A percentile compares a stretch with the other conserved stretches of the same genome.
Evolutionary conservation across 371 early-diverging fungal genomes (phyloP).

Genomic region (Mortierella sp.): DNA sequence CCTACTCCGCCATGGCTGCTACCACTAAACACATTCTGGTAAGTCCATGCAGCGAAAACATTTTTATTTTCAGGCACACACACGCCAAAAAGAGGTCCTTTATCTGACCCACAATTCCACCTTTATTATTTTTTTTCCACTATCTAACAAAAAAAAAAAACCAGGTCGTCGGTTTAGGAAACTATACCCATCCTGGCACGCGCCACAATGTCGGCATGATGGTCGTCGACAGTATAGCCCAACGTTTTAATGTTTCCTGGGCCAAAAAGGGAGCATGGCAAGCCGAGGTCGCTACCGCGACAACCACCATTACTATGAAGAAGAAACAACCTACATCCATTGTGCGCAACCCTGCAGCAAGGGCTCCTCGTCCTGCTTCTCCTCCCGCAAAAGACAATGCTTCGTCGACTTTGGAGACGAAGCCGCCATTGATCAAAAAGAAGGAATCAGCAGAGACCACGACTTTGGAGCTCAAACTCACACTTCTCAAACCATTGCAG

Average conservation of each 20-base stretch:
- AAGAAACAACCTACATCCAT: slow-evolving; percentile 14
- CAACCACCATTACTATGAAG: slow-evolving; percentile 23
- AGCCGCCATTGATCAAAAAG: slow-evolving; percentile 47
- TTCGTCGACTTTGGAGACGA: slow-evolving; percentile 55
- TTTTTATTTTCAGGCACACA: background rate
- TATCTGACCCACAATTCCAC: background rate
- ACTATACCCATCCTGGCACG: slow-evolving; percentile 70
- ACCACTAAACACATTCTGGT: slow-evolving; percentile 17
- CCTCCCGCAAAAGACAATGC: slow-evolving; percentile 4
- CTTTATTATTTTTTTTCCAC: background rate
- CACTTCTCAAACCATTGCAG: slow-evolving; percentile 70
- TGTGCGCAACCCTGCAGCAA: background rate
- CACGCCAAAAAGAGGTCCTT: background rate
- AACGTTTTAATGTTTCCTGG: slow-evolving; percentile 63
- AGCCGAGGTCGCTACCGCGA: slow-evolving; percentile 59
- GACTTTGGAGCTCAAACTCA: slow-evolving; percentile 56
- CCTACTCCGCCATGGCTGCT: slow-evolving; percentile 7
- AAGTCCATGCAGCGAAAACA: background rate
- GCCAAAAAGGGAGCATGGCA: slow-evolving; percentile 55
- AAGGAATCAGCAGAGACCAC: slow-evolving; percentile 23
- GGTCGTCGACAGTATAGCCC: slow-evolving; percentile 70
- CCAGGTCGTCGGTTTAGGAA: slow-evolving; percentile 84
- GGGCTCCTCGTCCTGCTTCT: background rate
- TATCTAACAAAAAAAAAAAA: too few species aligned
- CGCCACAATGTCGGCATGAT: slow-evolving; percentile 85